phyloP scores from a whole-genome alignment of 2,329 filamentous ascomycete genomes.

The Dothistroma pini region DNA sequence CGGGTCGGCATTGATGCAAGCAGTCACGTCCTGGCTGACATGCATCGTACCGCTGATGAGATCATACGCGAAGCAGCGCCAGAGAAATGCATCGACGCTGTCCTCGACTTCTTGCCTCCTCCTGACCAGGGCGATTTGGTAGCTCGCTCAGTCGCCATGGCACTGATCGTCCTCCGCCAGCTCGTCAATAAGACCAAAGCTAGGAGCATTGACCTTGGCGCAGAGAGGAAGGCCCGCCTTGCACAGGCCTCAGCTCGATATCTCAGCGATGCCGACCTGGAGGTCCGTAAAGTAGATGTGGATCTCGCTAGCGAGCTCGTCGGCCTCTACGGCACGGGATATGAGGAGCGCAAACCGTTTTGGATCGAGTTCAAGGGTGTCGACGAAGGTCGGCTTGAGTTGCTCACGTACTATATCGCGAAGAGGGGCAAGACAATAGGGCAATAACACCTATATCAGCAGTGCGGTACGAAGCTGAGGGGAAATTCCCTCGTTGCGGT shows the following conservation, averaged over 20 bases:
- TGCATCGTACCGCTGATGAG: conserved; percentile 70
- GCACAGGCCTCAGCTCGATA: conserved; percentile 27
- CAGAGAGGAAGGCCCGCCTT: conserved; percentile 21
- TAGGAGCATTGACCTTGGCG: conserved; percentile 20
- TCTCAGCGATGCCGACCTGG: conserved; percentile 29
- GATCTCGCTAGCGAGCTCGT: conserved; percentile 73
- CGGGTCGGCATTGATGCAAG: conserved; percentile 61
- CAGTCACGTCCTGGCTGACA: conserved; percentile 67
- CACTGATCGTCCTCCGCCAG: conserved; percentile 59
- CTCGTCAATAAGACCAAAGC: conserved; percentile 48
- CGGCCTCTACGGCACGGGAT: conserved; percentile 31
- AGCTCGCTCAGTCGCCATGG: conserved; percentile 53
- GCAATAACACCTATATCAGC: conserved; percentile 4
- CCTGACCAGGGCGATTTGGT: conserved; percentile 31
- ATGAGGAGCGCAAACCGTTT: conserved; percentile 46
- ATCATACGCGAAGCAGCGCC: conserved; percentile 62
- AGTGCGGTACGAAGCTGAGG: not conserved
- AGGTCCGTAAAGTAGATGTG: conserved; percentile 64
- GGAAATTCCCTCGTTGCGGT: not conserved
- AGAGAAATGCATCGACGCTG: conserved; percentile 43
- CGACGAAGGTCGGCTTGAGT: conserved; percentile 68
- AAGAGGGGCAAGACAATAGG: conserved; percentile 47
- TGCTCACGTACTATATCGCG: conserved; percentile 79
- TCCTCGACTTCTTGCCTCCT: conserved; percentile 38
- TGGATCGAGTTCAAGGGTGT: conserved; percentile 62